Base-by-base conservation (phyloP, 169 alveolate genomes). In the Plasmodium yoelii region DNA sequence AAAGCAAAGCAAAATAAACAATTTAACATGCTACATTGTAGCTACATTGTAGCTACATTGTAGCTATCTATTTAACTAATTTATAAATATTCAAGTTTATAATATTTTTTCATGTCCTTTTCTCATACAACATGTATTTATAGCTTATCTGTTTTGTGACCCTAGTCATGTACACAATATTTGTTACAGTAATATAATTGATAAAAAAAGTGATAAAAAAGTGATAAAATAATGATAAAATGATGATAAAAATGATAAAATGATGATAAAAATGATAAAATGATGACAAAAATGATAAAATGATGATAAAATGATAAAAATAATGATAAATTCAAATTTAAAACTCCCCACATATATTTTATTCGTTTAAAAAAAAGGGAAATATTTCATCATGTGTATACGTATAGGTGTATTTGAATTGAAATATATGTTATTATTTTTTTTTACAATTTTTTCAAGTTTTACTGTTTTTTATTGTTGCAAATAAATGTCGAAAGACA, bases 161-260 rank as follows among this genome's bases (percentile, higher is more conserved):
- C 73, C 51, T 74, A 49, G 88, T 74, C 18, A 74, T 74, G 88
- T 74, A 74, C 53, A 61, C 88, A 0, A 74, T 74, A 74, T 74
- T 74, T 61, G 71, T 74, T 18, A 74, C 88, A 26, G 88, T 74
- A 49, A 24, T 44, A 10, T 1, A 5, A 65, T 51, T 5, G 19
- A 8, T 8, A n/a, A 57, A 57, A 57, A 56, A n/a, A 8, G 2
- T 47, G 1, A 47, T 12, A 1, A 47, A 0, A 12, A 8, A 47
- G 1, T 47, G 56, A 8, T n/a, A n/a, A n/a, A n/a, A n/a, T n/a
- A n/a, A n/a, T n/a, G n/a, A n/a, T n/a, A n/a, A n/a, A n/a, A n/a
- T n/a, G n/a, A n/a, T n/a, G n/a, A n/a, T n/a, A n/a, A n/a, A n/a
- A n/a, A n/a, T n/a, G n/a, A n/a, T n/a, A n/a, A n/a, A n/a, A n/a